phyloP scores from a whole-genome alignment of 1,284 basidiomycete species.

The Sanghuangporus baumii region DNA sequence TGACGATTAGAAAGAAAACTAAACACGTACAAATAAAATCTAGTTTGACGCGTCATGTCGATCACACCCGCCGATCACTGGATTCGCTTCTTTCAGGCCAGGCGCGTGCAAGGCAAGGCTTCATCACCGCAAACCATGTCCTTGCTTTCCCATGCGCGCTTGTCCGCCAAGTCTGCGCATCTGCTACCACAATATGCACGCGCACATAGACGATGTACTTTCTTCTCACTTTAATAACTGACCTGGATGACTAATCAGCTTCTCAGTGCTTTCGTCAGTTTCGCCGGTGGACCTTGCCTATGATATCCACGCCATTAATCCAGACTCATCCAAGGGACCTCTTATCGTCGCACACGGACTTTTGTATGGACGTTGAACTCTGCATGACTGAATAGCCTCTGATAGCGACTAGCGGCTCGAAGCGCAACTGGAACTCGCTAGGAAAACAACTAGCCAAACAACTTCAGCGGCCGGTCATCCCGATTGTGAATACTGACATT shows the following conservation, averaged over 20 bases:
- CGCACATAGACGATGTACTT: not conserved
- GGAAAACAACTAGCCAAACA: conserved; percentile 58
- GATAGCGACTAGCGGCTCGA: conserved; percentile 53
- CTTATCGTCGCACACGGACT: conserved; percentile 65
- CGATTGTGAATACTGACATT: conserved; percentile 44
- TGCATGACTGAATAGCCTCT: not conserved
- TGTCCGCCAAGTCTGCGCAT: not conserved
- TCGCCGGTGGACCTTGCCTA: conserved; percentile 12
- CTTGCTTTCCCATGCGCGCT: not conserved
- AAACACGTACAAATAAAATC: not conserved
- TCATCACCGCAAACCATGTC: conserved; percentile 1
- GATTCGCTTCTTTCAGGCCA: no score
- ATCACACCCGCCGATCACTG: not conserved
- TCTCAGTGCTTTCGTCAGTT: not conserved
- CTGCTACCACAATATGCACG: not conserved
- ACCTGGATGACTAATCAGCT: not conserved
- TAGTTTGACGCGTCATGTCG: not conserved
- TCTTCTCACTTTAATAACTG: not conserved
- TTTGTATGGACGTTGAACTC: conserved; percentile 39
- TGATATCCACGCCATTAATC: conserved; percentile 9
- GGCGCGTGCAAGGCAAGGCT: not conserved
- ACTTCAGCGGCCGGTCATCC: conserved; percentile 60
- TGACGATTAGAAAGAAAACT: not conserved
- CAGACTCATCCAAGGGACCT: conserved; percentile 26
- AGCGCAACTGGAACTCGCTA: conserved; percentile 75